These are phyloP conservation scores for Glomus cerebriforme DNA, from an alignment of 192 early-diverging fungal genomes.

Conservation along the genomic window DNA sequence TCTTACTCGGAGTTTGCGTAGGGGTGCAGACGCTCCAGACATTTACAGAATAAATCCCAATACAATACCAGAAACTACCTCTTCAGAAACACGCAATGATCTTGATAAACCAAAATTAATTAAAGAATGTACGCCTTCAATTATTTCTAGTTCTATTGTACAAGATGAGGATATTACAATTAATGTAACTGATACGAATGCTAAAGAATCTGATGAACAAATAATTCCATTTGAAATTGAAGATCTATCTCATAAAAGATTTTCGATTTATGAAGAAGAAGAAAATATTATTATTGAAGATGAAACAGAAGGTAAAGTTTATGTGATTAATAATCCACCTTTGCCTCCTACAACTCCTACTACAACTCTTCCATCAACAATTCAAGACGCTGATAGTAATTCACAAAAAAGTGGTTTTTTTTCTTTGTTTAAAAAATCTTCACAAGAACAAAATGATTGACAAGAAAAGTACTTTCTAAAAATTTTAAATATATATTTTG, in stretches of 20 bases:
- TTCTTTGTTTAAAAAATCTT: too few species aligned
- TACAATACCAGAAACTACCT: too few species aligned
- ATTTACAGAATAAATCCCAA: neutral
- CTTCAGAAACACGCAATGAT: neutral
- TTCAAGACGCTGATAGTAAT: neutral
- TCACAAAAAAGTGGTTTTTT: neutral
- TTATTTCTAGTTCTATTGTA: too few species aligned
- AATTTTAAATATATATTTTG: too few species aligned
- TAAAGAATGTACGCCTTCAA: too few species aligned
- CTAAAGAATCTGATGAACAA: neutral
- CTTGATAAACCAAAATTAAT: neutral
- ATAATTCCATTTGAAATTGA: neutral
- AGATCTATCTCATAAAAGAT: neutral
- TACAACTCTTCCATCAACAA: neutral
- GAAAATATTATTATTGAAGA: constrained; percentile 13
- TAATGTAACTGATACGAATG: neutral
- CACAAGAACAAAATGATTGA: neutral
- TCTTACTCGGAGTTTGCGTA: neutral
- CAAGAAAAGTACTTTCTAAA: neutral
- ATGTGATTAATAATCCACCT: neutral
- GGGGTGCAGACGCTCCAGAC: too few species aligned
- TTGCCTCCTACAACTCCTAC: neutral
- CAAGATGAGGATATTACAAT: too few species aligned
- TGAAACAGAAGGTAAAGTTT: neutral
- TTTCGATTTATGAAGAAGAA: constrained; percentile 11